Evolutionary conservation across 305 asterid species (phyloP).

Genomic region (Lippia alba): DNA sequence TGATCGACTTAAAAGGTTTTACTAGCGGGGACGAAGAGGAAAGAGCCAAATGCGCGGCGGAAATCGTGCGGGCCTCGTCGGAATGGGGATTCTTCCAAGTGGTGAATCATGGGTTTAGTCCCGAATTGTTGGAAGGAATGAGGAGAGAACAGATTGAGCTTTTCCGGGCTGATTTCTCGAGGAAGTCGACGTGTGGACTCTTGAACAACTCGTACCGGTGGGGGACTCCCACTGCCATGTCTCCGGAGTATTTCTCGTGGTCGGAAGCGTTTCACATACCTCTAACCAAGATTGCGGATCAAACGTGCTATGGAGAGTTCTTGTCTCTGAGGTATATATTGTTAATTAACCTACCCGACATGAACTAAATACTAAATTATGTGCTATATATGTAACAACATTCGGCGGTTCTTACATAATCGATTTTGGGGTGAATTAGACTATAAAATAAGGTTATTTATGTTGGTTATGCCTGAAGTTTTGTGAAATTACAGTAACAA

Average conservation of each 20-base stretch:
- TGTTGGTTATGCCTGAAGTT: too few species aligned
- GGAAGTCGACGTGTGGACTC: slow-evolving; percentile 53
- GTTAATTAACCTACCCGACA: too few species aligned
- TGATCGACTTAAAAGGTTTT: slow-evolving; percentile 49
- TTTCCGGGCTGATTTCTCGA: slow-evolving; percentile 54
- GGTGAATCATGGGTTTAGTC: slow-evolving; percentile 71
- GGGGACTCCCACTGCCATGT: slow-evolving; percentile 60
- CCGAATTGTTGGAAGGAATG: slow-evolving; percentile 46
- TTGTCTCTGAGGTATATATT: slow-evolving; percentile 53
- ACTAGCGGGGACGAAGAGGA: slow-evolving; percentile 31
- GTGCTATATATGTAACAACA: too few species aligned
- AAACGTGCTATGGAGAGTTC: slow-evolving; percentile 56
- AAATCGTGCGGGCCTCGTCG: slow-evolving; percentile 55
- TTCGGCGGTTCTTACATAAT: too few species aligned
- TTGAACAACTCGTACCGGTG: slow-evolving; percentile 71
- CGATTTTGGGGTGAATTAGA: too few species aligned
- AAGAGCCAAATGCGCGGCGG: slow-evolving; percentile 38
- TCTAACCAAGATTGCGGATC: slow-evolving; percentile 53
- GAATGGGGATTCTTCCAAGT: slow-evolving; percentile 88
- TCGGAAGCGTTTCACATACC: slow-evolving; percentile 80
- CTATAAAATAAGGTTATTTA: too few species aligned
- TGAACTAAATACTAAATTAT: too few species aligned
- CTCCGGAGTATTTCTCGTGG: slow-evolving; percentile 68
- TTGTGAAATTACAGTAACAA: too few species aligned
- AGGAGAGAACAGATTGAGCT: slow-evolving; percentile 57